phyloP scores from a whole-genome alignment of 352 stramenopile species.

The Globisporangium paddicum region DNA sequence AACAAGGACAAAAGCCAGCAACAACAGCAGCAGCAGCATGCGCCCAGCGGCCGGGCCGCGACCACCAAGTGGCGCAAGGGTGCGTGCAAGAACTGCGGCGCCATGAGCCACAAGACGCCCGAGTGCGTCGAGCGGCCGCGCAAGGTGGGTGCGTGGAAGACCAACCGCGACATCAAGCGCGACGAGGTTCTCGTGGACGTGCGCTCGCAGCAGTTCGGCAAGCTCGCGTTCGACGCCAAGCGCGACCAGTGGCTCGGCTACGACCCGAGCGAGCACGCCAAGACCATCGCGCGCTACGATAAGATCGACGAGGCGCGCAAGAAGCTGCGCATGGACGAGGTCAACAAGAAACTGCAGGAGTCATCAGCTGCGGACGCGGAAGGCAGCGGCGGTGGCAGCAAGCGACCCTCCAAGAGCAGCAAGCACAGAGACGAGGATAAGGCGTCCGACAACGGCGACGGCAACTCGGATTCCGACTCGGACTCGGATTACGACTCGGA shows the following conservation, averaged over 20 bases:
- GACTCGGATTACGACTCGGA: constrained; percentile 90
- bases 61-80: constrained; percentile 79
- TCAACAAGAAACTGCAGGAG: constrained; percentile 64
- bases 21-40: neutral
- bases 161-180: constrained; percentile 80
- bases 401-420: constrained; percentile 16
- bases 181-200: constrained; percentile 87
- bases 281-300: constrained; percentile 76
- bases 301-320: constrained; percentile 79
- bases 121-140: constrained; percentile 93
- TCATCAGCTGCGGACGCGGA: constrained; percentile 19
- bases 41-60: constrained; percentile 14
- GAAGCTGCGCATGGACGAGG: constrained; percentile 72
- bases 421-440: constrained; percentile 17
- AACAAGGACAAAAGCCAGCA: neutral
- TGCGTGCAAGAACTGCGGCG: constrained; percentile 94
- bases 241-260: constrained; percentile 97
- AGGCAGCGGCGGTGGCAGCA: constrained; percentile 16
- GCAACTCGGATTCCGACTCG: constrained; percentile 67
- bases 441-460: constrained; percentile 16
- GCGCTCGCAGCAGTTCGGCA: constrained; percentile 86
- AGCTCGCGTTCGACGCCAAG: constrained; percentile 97
- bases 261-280: constrained; percentile 71
- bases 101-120: constrained; percentile 89
- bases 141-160: constrained; percentile 92